These are phyloP conservation scores for Termitomyces eurrhizus DNA, from an alignment of 768 basidiomycete genomes.

Conservation along the genomic window DNA sequence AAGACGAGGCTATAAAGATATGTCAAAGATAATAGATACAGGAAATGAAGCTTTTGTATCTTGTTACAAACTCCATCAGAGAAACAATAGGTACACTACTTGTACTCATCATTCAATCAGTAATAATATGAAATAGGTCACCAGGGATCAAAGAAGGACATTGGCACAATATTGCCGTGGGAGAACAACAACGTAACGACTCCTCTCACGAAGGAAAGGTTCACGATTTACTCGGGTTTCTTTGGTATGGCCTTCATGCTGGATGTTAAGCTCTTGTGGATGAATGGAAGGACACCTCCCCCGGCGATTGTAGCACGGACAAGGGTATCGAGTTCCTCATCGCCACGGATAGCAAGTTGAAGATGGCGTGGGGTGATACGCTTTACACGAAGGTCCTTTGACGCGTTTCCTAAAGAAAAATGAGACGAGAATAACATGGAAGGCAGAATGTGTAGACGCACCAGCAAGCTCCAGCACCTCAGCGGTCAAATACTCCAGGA, in stretches of 20 bases:
- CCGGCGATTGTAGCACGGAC: constrained; percentile 93
- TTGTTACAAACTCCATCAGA: not conserved
- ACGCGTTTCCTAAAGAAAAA: constrained; percentile 73
- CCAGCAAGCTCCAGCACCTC: constrained; percentile 96
- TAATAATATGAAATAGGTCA: constrained; percentile 6
- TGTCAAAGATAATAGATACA: constrained; percentile 13
- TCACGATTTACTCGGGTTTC: constrained; percentile 31
- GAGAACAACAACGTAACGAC: not conserved
- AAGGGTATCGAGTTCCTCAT: constrained; percentile 95
- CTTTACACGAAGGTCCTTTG: constrained; percentile 95
- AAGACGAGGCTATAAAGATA: constrained; percentile 17
- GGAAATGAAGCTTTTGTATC: constrained; percentile 6
- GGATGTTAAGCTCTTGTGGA: constrained; percentile 77
- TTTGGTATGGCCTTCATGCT: constrained; percentile 44
- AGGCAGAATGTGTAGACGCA: constrained; percentile 31
- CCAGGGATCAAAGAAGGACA: not conserved
- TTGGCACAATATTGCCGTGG: not conserved
- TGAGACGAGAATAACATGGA: not conserved
- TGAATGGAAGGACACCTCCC: constrained; percentile 84
- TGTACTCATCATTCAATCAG: constrained; percentile 5
- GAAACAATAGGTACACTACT: constrained; percentile 7
- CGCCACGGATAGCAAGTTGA: constrained; percentile 94
- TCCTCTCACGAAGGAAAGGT: not conserved
- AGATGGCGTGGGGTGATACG: constrained; percentile 96
- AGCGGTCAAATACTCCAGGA: constrained; percentile 93